Evolutionary conservation across 306 rosid genomes (phyloP).

Genomic region (Acacia confusa): DNA sequence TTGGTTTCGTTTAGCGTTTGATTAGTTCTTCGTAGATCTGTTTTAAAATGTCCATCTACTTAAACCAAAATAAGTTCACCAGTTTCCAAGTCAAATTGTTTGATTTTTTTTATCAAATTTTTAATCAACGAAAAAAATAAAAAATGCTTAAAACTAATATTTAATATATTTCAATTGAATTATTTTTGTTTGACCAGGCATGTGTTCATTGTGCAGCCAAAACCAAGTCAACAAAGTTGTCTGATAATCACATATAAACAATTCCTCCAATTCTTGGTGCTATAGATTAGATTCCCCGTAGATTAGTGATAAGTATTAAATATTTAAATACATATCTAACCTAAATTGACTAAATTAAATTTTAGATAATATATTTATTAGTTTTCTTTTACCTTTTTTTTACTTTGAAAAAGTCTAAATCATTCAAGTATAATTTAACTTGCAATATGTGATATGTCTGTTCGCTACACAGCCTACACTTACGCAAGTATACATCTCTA

Average conservation of each 20-base stretch:
- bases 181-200: not conserved
- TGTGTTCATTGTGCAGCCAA: not conserved
- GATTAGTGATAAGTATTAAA: not conserved
- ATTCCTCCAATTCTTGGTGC: not conserved
- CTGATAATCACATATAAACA: not conserved
- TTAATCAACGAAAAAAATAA: not conserved
- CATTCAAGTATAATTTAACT: no score
- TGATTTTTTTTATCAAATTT: not conserved
- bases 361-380: not conserved
- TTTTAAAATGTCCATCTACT: not conserved
- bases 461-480: not conserved
- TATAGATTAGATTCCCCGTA: not conserved
- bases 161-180: not conserved
- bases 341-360: not conserved
- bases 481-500: not conserved
- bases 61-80: not conserved
- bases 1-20: not conserved
- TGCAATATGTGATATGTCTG: not conserved
- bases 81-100: not conserved
- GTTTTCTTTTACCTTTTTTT: not conserved
- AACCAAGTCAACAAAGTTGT: not conserved
- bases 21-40: not conserved
- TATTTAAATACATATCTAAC: not conserved
- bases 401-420: no score
- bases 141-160: not conserved